A percentile compares a stretch with the other conserved stretches of the same genome.
Evolutionary conservation across 768 basidiomycete genomes (phyloP).

Genomic region (Phlegmacium glaucopus): DNA sequence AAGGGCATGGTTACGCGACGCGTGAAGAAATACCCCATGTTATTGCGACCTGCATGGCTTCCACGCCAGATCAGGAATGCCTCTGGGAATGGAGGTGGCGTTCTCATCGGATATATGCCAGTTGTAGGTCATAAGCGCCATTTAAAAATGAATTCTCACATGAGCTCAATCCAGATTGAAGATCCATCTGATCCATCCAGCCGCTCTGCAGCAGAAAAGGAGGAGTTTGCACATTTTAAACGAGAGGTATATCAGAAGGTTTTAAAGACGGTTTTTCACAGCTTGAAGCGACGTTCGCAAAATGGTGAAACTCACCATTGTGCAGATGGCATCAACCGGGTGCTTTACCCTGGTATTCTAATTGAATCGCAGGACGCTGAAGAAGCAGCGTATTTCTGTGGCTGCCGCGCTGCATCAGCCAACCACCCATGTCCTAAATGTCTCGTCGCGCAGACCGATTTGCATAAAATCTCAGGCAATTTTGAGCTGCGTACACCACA

Average conservation of each 20-base stretch:
- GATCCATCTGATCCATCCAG: constrained; percentile 22
- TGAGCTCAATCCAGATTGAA: constrained; percentile 13
- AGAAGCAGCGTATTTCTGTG: constrained; percentile 24
- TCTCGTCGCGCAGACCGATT: constrained; percentile 18
- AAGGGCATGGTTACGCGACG: constrained; percentile 23
- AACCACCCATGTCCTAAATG: constrained; percentile 29
- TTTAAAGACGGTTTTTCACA: constrained; percentile 16
- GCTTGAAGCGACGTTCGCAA: constrained; percentile 15
- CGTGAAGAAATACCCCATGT: constrained; percentile 25
- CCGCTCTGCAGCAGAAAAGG: constrained; percentile 13
- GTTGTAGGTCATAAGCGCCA: constrained; percentile 13
- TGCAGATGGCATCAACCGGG: constrained; percentile 14
- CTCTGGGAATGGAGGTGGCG: constrained; percentile 30
- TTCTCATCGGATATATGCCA: constrained; percentile 26
- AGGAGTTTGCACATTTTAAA: constrained; percentile 25
- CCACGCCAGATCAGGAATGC: constrained; percentile 25
- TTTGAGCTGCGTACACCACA: constrained; percentile 14
- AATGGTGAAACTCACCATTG: constrained; percentile 21
- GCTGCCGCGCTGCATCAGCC: constrained; percentile 19
- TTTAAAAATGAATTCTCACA: background rate
- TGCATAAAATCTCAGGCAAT: constrained; percentile 13
- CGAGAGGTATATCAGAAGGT: constrained; percentile 27
- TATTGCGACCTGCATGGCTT: constrained; percentile 21
- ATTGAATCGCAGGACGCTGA: constrained; percentile 27
- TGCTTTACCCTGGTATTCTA: constrained; percentile 25